A percentile compares a stretch with the other conserved stretches of the same genome.
phyloP scores from a whole-genome alignment of 2,329 filamentous ascomycete species.

The Calonectria multiphialidica region DNA sequence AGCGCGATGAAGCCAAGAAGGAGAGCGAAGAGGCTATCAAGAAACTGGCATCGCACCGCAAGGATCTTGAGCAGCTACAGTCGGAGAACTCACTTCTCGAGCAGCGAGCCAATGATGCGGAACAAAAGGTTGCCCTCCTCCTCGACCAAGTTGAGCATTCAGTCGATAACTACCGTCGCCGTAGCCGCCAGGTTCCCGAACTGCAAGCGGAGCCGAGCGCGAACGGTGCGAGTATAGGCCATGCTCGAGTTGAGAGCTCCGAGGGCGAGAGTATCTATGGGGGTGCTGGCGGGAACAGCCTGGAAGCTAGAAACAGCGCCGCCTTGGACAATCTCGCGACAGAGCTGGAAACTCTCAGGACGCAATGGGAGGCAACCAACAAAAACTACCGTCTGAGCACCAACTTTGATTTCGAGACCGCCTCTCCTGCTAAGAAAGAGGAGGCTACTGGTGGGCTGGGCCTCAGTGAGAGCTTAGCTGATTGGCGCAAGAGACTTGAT shows the following conservation, averaged over 20 bases:
- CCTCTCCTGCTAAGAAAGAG: slow-evolving; percentile 53
- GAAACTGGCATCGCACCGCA: slow-evolving; percentile 70
- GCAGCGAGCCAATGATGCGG: slow-evolving; percentile 86
- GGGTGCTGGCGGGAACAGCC: slow-evolving; percentile 49
- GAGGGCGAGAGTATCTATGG: slow-evolving; percentile 74
- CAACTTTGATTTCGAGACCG: slow-evolving; percentile 85
- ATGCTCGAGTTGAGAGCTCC: slow-evolving; percentile 67
- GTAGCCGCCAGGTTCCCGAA: slow-evolving; percentile 69
- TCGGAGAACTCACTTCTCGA: slow-evolving; percentile 86
- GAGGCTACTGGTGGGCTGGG: slow-evolving; percentile 59
- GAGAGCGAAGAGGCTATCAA: slow-evolving; percentile 65
- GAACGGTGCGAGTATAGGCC: slow-evolving; percentile 55
- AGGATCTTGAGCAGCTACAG: slow-evolving; percentile 84
- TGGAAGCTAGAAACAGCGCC: slow-evolving; percentile 67
- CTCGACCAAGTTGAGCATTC: slow-evolving; percentile 95
- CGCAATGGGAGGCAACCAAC: slow-evolving; percentile 95
- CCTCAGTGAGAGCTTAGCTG: slow-evolving; percentile 79
- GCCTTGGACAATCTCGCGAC: slow-evolving; percentile 92
- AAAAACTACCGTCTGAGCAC: slow-evolving; percentile 94
- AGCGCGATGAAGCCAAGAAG: slow-evolving; percentile 76
- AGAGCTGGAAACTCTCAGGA: slow-evolving; percentile 90
- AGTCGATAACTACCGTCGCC: slow-evolving; percentile 93
- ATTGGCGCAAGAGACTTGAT: slow-evolving; percentile 85
- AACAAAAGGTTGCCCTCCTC: slow-evolving; percentile 91
- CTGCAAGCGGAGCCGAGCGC: slow-evolving; percentile 60